These are phyloP conservation scores for Hylodesmum podocarpum DNA, from an alignment of 306 rosid genomes.

Conservation along the genomic window DNA sequence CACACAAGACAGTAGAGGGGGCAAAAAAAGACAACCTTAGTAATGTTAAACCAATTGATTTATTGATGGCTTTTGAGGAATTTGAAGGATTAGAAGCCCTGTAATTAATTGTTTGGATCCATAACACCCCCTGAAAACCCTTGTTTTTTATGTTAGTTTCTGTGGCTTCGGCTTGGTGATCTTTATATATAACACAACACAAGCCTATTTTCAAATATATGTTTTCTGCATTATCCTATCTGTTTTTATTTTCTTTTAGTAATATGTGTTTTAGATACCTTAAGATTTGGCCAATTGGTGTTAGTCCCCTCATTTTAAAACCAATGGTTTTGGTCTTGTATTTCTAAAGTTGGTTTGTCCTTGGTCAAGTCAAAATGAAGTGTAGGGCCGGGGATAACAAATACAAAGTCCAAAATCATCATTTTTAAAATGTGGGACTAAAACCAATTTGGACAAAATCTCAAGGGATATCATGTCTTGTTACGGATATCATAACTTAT, in stretches of 20 bases:
- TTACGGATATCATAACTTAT: slow-evolving; percentile 10
- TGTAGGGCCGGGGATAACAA: no score
- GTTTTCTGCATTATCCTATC: no score
- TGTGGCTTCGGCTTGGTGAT: background rate
- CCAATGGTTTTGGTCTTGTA: no score
- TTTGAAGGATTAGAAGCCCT: slow-evolving; percentile 1
- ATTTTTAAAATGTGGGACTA: no score
- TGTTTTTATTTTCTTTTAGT: background rate
- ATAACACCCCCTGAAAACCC: background rate
- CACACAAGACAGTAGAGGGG: background rate
- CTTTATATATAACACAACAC: background rate
- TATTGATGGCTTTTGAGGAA: background rate
- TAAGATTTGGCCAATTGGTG: no score
- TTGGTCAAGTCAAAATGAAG: no score
- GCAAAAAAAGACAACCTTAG: background rate
- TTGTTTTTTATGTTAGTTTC: background rate
- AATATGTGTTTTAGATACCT: no score
- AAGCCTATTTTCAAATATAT: slow-evolving; percentile 14
- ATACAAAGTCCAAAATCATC: no score
- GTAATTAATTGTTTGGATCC: background rate
- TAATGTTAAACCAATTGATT: background rate
- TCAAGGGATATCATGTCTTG: no score
- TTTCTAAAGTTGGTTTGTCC: no score
- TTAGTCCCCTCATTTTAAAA: no score
- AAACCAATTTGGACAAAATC: no score